Percentiles rank a stretch among this genome's conserved stretches.
These are phyloP conservation scores for Vaccinium myrtillus DNA, from an alignment of 148 eudicot species.

Conservation along the genomic window DNA sequence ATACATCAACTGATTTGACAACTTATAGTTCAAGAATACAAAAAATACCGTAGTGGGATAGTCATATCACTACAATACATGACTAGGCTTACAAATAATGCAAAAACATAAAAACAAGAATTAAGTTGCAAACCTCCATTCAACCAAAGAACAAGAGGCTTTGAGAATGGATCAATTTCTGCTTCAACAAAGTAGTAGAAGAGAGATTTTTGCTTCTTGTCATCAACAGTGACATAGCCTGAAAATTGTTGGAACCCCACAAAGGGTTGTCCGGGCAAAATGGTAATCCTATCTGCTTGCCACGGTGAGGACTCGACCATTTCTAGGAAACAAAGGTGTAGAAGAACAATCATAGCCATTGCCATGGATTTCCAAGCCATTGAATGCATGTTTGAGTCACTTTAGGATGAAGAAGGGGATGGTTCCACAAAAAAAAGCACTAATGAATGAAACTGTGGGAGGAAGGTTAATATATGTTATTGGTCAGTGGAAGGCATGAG, in stretches of 20 bases:
- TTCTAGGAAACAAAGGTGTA: conserved; percentile 20
- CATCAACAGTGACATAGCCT: conserved; percentile 84
- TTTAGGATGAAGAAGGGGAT: background rate
- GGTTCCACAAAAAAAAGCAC: background rate
- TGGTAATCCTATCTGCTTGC: conserved; percentile 44
- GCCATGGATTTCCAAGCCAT: conserved; percentile 15
- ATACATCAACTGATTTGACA: no score
- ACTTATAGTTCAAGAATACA: no score
- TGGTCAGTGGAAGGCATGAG: conserved; percentile 32
- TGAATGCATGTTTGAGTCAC: background rate
- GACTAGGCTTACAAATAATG: background rate
- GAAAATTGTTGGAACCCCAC: conserved; percentile 77
- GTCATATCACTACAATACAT: background rate
- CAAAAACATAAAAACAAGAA: background rate
- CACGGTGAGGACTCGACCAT: conserved; percentile 19
- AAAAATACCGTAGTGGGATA: no score
- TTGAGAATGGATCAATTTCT: conserved; percentile 61
- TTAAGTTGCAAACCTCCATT: conserved; percentile 72
- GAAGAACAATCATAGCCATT: conserved; percentile 20
- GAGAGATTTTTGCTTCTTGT: conserved; percentile 52
- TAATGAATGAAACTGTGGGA: background rate
- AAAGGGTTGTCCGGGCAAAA: conserved; percentile 77
- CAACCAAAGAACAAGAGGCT: conserved; percentile 91
- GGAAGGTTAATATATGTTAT: background rate
- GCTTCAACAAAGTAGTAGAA: conserved; percentile 98